Evolutionary conservation across 179 eudicot genomes (phyloP).

Genomic region (Pouteria campechiana): DNA sequence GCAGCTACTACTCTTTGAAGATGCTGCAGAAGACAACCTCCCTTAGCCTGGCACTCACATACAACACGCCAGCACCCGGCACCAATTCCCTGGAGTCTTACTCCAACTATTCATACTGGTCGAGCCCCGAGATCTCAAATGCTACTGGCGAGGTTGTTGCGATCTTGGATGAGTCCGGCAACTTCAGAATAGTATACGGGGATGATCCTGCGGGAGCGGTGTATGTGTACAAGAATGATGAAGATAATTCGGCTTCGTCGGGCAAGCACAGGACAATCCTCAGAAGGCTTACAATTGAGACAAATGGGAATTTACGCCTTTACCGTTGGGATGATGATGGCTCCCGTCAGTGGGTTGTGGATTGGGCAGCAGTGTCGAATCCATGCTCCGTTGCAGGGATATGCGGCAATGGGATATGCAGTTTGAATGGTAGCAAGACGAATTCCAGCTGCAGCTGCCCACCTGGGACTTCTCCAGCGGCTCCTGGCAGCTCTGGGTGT

Average conservation of each 20-base stretch:
- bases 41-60: conserved; percentile 54
- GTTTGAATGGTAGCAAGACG: conserved; percentile 47
- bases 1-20: conserved; percentile 67
- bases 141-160: conserved; percentile 79
- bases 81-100: conserved; percentile 15
- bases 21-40: conserved; percentile 87
- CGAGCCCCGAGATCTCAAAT: conserved; percentile 73
- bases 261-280: conserved; percentile 7
- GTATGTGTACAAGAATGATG: conserved; percentile 72
- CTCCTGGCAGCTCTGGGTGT: conserved; percentile 16
- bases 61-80: conserved; percentile 38
- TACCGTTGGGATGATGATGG: conserved; percentile 73
- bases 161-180: conserved; percentile 59
- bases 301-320: conserved; percentile 58
- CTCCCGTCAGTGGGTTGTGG: conserved; percentile 74
- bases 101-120: conserved; percentile 68
- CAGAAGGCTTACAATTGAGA: conserved; percentile 46
- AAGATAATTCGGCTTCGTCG: conserved; percentile 24
- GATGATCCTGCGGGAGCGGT: conserved; percentile 61
- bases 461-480: conserved; percentile 38
- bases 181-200: conserved; percentile 85
- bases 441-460: conserved; percentile 59
- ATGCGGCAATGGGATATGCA: conserved; percentile 84
- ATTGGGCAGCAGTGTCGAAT: conserved; percentile 87
- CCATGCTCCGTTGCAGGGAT: conserved; percentile 81